Percentiles rank a stretch among this genome's conserved stretches.
Evolutionary conservation across 768 basidiomycete genomes (phyloP).

Genomic region (Boletus tomentosulus): DNA sequence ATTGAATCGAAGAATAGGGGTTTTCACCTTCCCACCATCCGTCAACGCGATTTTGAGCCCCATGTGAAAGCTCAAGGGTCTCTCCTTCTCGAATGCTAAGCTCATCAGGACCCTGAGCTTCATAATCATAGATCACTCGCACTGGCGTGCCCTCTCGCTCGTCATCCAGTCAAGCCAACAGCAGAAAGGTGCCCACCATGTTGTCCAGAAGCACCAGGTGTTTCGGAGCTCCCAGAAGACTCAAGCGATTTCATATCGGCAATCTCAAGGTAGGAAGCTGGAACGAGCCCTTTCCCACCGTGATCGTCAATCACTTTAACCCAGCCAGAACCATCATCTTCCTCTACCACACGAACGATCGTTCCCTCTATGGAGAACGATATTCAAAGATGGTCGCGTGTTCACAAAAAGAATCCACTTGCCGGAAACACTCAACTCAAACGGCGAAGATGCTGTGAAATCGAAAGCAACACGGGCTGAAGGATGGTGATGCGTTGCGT

Average conservation of each 20-base stretch:
- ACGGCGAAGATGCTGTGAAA: conserved; percentile 70
- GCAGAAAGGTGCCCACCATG: conserved; percentile 42
- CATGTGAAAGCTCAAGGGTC: conserved; percentile 55
- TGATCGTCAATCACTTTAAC: conserved; percentile 61
- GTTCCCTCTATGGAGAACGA: conserved; percentile 49
- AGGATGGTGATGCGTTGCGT: conserved; percentile 38
- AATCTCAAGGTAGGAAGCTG: conserved; percentile 72
- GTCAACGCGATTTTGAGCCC: conserved; percentile 64
- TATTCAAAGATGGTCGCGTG: conserved; percentile 3
- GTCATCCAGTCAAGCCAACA: conserved; percentile 3
- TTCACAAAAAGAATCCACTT: conserved; percentile 18
- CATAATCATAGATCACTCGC: conserved; percentile 77
- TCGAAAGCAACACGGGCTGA: conserved; percentile 67
- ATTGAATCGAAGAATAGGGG: conserved; percentile 14
- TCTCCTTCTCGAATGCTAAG: conserved; percentile 59
- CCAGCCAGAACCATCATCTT: conserved; percentile 87
- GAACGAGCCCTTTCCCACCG: conserved; percentile 70
- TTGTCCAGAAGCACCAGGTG: conserved; percentile 37
- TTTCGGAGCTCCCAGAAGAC: conserved; percentile 11
- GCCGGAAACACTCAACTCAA: conserved; percentile 71
- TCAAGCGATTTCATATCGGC: conserved; percentile 25
- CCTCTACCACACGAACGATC: conserved; percentile 63
- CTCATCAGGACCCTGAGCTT: conserved; percentile 70
- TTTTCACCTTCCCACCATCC: conserved; percentile 83
- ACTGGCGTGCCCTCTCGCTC: conserved; percentile 40